Percentiles rank a stretch among this genome's conserved stretches.
These are phyloP conservation scores for Helichrysum umbraculigerum DNA, from an alignment of 129 eudicot species.

Conservation along the genomic window DNA sequence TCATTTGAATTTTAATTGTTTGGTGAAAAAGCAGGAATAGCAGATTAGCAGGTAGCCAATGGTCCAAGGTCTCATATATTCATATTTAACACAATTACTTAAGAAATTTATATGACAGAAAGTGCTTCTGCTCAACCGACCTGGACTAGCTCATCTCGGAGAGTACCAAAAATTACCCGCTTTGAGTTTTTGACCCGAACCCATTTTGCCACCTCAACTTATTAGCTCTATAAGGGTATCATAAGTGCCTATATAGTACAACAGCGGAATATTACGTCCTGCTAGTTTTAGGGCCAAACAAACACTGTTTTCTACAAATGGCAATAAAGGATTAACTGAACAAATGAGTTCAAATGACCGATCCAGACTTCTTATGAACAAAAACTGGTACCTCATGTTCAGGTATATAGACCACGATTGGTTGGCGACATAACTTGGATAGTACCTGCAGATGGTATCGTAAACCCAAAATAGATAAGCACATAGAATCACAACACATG, in stretches of 20 bases:
- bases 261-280: not conserved
- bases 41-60: not conserved
- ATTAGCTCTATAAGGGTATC: not conserved
- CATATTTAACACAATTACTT: not conserved
- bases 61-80: not conserved
- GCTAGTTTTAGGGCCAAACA: not conserved
- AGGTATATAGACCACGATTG: slow-evolving; percentile 84
- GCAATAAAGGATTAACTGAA: not conserved
- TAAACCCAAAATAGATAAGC: not conserved
- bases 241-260: not conserved
- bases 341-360: not conserved
- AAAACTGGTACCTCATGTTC: slow-evolving; percentile 66
- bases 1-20: not conserved
- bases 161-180: not conserved
- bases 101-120: not conserved
- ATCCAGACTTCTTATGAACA: slow-evolving; percentile 8
- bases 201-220: not conserved
- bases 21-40: not conserved
- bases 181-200: not conserved
- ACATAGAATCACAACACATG: not conserved
- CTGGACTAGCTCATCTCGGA: not conserved
- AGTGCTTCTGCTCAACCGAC: not conserved
- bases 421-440: slow-evolving; percentile 89
- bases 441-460: slow-evolving; percentile 51
- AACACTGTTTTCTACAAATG: not conserved